Evolutionary conservation across 345 rosid genomes (phyloP), one percentile per base, ranked within the genome.

Genomic region (Kandelia obovata): DNA sequence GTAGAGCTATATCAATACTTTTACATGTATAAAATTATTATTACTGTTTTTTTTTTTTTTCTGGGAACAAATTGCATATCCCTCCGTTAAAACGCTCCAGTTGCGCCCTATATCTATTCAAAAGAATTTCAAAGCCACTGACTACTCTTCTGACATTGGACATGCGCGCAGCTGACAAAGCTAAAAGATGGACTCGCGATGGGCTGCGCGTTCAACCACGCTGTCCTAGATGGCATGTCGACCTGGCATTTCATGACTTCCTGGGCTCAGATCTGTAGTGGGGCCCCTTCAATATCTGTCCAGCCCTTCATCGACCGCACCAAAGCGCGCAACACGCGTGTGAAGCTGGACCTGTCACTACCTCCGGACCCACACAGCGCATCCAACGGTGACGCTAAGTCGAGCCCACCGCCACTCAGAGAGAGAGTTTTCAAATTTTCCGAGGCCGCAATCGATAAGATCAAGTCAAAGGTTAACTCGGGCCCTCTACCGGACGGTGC

Each of bases 201-300:
- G 55, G 99, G 99, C 21, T 80, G 85, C 71, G 96, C 99, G 66
- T 92, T 95, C 74, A 95, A 95, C 70, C 99, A 92, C 78, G 97
- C 97, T 5, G 80, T 95, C 71, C 69, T 95, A 0, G 99, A 95
- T 61, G 99, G 96, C 0, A 86, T 85, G 25, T 80, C 96, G 65
- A 95, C 99, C 53, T 95, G 99, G 99, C 99, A 95, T 58, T 95
- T 95, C 83, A 83, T 95, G 96, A 86, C 86, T 69, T 77, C 96
- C 6, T 95, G 99, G 99, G 96, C 99, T 26, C 78, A 86, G 72
- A 56, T 79, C 47, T 88, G 96, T 69, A 68, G 66, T 7, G 93
- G 97, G 28, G 37, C 83, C 43, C 55, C 79, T 7, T 62, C 87
- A 10, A 66, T 77, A 58, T 67, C 96, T 0, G 67, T 79, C 61